Evolutionary conservation across 2,329 filamentous ascomycete species (phyloP).

Genomic region (Monascus ruber): DNA sequence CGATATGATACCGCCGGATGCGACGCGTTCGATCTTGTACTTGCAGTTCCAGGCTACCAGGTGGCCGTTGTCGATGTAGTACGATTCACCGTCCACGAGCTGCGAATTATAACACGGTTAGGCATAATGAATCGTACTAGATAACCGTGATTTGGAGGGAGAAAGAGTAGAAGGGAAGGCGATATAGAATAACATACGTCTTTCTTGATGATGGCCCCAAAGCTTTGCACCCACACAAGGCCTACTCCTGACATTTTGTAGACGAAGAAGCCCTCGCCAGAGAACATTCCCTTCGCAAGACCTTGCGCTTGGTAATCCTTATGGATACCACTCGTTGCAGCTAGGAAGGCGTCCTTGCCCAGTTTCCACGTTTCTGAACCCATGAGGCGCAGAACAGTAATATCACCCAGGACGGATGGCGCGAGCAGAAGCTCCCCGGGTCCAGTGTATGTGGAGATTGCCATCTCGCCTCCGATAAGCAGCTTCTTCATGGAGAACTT

Average conservation of each 20-base stretch:
- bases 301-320: conserved; percentile 82
- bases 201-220: conserved; percentile 90
- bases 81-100: conserved; percentile 59
- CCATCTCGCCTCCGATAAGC: conserved; percentile 69
- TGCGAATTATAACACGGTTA: conserved; percentile 5
- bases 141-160: too few species aligned
- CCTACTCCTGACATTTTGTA: conserved; percentile 76
- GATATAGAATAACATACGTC: conserved; percentile 53
- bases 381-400: conserved; percentile 64
- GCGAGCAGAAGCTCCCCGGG: conserved; percentile 83
- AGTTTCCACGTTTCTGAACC: conserved; percentile 65
- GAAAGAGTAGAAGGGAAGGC: background rate
- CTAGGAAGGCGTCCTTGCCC: conserved; percentile 76
- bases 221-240: conserved; percentile 79
- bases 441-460: conserved; percentile 69
- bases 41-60: conserved; percentile 95
- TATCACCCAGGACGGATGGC: conserved; percentile 69
- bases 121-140: too few species aligned
- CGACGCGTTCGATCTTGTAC: conserved; percentile 79
- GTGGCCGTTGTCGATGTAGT: conserved; percentile 87
- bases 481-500: conserved; percentile 90
- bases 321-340: conserved; percentile 72
- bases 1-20: conserved; percentile 89
- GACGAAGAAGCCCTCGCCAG: conserved; percentile 81
- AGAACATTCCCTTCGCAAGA: conserved; percentile 83